Percentiles rank a stretch among this genome's conserved stretches.
Evolutionary conservation across 108 stramenopile species (phyloP).

Genomic region (Chaetoceros tenuissimus): DNA sequence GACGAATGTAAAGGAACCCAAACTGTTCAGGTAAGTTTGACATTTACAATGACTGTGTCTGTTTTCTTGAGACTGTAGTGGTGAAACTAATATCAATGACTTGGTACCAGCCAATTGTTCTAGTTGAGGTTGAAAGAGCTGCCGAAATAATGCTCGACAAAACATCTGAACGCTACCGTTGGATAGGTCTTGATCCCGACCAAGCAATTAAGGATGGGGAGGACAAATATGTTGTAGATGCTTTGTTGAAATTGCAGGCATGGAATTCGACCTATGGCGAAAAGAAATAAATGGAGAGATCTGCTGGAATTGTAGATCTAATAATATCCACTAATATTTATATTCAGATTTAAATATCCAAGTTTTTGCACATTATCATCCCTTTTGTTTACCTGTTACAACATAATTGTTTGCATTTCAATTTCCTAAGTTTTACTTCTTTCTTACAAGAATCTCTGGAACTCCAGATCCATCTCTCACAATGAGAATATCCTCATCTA

Average conservation of each 20-base stretch:
- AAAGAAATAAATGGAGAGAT: no score
- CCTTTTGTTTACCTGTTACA: no score
- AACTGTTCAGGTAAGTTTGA: no score
- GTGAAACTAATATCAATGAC: no score
- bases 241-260: slow-evolving; percentile 32
- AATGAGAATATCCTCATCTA: slow-evolving; percentile 85
- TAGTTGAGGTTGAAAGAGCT: slow-evolving; percentile 41
- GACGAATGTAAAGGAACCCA: slow-evolving; percentile 48
- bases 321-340: no score
- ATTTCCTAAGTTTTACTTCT: no score
- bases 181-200: slow-evolving; percentile 52
- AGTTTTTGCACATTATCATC: no score
- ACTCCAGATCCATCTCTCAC: slow-evolving; percentile 76
- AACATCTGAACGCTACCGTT: slow-evolving; percentile 34
- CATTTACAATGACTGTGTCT: no score
- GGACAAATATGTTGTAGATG: slow-evolving; percentile 47
- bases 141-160: slow-evolving; percentile 43
- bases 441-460: slow-evolving; percentile 79
- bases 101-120: slow-evolving; percentile 54
- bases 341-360: no score
- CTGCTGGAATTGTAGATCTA: no score
- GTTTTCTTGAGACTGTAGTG: no score
- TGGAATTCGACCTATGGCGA: slow-evolving; percentile 38
- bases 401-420: no score
- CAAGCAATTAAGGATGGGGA: slow-evolving; percentile 27